Evolutionary conservation across 441 rosid species (phyloP), one percentile per base, ranked within the genome.

Genomic region (Manihot esculenta): DNA sequence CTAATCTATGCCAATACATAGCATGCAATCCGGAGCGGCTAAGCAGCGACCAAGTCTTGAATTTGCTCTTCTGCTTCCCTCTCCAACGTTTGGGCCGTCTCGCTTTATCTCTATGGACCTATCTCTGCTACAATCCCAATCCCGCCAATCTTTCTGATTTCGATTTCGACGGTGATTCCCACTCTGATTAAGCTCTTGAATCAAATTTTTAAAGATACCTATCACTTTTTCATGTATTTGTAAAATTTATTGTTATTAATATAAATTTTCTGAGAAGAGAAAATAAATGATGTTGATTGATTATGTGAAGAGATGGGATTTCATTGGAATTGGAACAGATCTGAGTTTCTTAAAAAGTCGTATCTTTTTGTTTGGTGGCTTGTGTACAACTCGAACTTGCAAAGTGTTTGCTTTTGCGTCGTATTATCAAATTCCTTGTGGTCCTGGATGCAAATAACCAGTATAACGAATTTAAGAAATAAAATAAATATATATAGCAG

Each of bases 1-100:
- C 92, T 30, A 86, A 83, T 73, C 64, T 84, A 0, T 94, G 94
- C 82, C 97, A 94, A 74, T 89, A 87, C 76, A 67, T 93, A 68
- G 92, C 97, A 11, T 89, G 97, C 81, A 94, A 94, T 42, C 98
- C 97, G 0, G 92, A 94, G 81, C 76, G 88, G 21, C 76, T 91
- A 49, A 78, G 84, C 47, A 81, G 87, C 74, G 93, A 83, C 71
- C 87, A 85, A 78, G 91, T 90, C 11, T 71, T 90, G 74, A 69
- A 70, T 58, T 85, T 88, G 67, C 76, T 90, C 80, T 87, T 81
- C 84, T 81, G 88, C 76, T 64, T 86, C 59, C 96, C 97, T 72
- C 76, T 84, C 74, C 87, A 66, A 26, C 86, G 84, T 30, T 70
- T 89, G 47, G 84, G 90, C 67, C 91, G 90, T 51, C 75, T 93